phyloP scores from a whole-genome alignment of 257 asterid genomes.

The Nicotiana paniculata region DNA sequence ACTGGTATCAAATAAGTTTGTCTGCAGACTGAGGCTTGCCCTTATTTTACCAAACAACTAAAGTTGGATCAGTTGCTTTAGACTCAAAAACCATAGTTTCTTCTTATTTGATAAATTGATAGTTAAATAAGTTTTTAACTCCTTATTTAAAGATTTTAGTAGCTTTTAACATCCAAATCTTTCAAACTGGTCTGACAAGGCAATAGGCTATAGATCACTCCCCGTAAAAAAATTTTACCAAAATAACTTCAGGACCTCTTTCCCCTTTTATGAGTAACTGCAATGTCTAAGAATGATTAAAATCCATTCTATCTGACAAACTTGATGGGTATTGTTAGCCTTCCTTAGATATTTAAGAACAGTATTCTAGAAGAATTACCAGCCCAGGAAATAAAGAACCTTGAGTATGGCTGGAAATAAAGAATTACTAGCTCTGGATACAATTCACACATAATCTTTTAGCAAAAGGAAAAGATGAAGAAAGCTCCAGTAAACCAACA shows the following conservation, averaged over 20 bases:
- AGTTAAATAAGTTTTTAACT: neutral
- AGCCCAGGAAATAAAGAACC: neutral
- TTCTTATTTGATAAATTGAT: neutral
- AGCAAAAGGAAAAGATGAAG: neutral
- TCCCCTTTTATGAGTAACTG: neutral
- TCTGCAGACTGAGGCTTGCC: neutral
- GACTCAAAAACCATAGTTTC: neutral
- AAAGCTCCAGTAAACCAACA: neutral
- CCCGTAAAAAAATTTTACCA: neutral
- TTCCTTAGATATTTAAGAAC: neutral
- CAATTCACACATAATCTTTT: neutral
- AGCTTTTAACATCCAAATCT: neutral
- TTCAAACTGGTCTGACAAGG: neutral
- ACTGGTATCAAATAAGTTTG: neutral
- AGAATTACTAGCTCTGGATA: neutral
- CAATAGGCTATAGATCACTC: neutral
- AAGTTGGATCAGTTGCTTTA: neutral
- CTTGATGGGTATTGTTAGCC: neutral
- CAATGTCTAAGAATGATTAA: neutral
- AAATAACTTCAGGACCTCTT: neutral
- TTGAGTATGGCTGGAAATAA: neutral
- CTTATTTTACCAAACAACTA: neutral
- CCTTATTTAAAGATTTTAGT: no score
- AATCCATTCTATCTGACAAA: neutral
- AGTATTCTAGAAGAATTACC: neutral